Evolutionary conservation across 2,329 filamentous ascomycete genomes (phyloP), one percentile per base, ranked within the genome.

Genomic region (Cladosporium sp.): DNA sequence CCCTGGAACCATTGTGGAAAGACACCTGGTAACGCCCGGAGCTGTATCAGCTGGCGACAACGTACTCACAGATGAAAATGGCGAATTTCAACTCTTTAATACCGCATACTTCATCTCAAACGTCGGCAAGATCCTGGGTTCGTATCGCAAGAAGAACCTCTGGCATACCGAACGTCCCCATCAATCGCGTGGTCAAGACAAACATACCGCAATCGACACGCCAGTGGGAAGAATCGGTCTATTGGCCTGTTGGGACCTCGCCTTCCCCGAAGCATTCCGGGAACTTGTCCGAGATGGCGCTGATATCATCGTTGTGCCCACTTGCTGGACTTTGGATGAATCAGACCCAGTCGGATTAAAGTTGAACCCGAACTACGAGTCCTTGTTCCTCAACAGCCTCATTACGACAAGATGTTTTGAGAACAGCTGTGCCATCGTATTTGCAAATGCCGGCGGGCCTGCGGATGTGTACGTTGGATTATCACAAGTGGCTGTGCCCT

Each of bases 111-210:
- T 89, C 69, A 81, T 90, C 42, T 47, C 74, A 75, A 56, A 64
- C 76, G 97, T 99, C 87, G 94, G 94, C 74, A 99, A 97, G 90
- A 95, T 93, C 75, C 97, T 99, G 80, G 97, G 94, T 67, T 99
- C 97, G 89, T 94, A 99, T 86, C 91, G 94, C 81, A 99, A 99
- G 90, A 99, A 99, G 88, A 97, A 97, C 81, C 88, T 99, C 53
- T 94, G 97, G 81, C 99, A 97, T 86, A 97, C 97, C 84, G 93
- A 97, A 73, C 19, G 65, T 70, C 2, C 74, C 75, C 50, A 65
- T 75, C 77, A 75, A 17, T 74, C 73, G 0, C 74, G 71, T 28
- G 72, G 73, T 9, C 69, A 70, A 39, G 75, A 78, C 47, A 61
- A 70, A 1, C 78, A 80, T 63, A 72, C 75, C 53, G 77, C 78